Evolutionary conservation across 495 filamentous ascomycete genomes (phyloP).

Genomic region (Astrothelium macrocarpum): DNA sequence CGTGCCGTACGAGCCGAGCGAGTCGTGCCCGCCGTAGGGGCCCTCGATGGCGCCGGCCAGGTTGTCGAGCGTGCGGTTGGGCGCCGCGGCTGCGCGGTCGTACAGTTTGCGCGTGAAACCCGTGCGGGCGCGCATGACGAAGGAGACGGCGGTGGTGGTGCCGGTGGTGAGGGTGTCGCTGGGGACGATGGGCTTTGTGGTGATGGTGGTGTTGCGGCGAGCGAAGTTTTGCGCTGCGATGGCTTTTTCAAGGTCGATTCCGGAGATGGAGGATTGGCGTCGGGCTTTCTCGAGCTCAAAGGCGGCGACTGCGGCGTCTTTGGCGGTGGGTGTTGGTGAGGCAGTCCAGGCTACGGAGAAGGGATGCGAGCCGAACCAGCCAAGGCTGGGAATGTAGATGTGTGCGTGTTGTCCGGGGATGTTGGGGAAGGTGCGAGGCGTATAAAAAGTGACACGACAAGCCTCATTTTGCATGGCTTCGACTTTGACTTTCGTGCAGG

Average conservation of each 20-base stretch:
- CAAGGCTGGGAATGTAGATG: slow-evolving; percentile 44
- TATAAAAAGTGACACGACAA: slow-evolving; percentile 42
- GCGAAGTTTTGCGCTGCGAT: slow-evolving; percentile 8
- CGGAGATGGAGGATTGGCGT: slow-evolving; percentile 4
- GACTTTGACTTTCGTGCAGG: slow-evolving; percentile 39
- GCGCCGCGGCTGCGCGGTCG: slow-evolving; percentile 34
- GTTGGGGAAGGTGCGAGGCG: slow-evolving; percentile 42
- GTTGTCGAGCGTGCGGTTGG: slow-evolving; percentile 35
- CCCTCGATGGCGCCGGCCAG: slow-evolving; percentile 43
- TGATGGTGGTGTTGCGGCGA: slow-evolving; percentile 5
- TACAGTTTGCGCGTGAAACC: slow-evolving; percentile 47
- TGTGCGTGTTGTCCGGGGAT: slow-evolving; percentile 48
- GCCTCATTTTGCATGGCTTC: slow-evolving; percentile 43
- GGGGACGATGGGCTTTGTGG: slow-evolving; percentile 8
- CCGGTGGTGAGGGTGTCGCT: slow-evolving; percentile 28
- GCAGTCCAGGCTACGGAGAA: slow-evolving; percentile 48
- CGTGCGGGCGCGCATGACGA: slow-evolving; percentile 45
- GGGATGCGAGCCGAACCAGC: slow-evolving; percentile 47
- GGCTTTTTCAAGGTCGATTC: slow-evolving; percentile 19
- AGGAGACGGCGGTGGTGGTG: slow-evolving; percentile 37
- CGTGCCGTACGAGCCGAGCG: slow-evolving; percentile 44
- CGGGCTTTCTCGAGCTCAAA: background rate
- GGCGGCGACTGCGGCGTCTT: background rate
- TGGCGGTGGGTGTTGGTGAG: background rate
- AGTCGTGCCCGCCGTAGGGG: slow-evolving; percentile 47